Base-by-base conservation (phyloP, 2,329 filamentous ascomycete genomes). In the Hymenoscyphus repandus region DNA sequence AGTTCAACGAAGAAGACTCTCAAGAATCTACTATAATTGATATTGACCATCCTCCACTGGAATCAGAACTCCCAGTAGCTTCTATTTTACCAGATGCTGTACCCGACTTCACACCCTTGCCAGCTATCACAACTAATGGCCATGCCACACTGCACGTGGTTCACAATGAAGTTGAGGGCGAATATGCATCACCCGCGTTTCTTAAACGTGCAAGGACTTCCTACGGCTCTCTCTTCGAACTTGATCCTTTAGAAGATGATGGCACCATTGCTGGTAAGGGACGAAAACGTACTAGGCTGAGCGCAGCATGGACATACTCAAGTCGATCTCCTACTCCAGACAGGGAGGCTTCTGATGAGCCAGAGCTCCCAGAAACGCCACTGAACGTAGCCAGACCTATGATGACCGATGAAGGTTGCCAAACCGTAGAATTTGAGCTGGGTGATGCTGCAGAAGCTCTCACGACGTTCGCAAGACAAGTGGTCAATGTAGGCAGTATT, bases 111-210 rank as follows among this genome's bases (percentile, higher is more conserved):
- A 17, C 59, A 63, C 51, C 52, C 50, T 40, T 53, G 45, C 45
- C 44, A 39, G 40, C 45, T 15, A 53, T 33, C 60, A 59, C 13
- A 49, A 61, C 40, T 63, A 54, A 51, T 32, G 32, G 38, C 9
- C 56, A 61, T 13, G 55, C 59, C 15, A 73, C 72, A 43, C 67
- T 69, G 51, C 53, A 58, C 5, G 66, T 65, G 17, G 54, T 67
- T 17, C 62, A 63, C 2, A 58, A 71, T 41, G 72, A 72, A 7
- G 61, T 71, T 40, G 70, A 74, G 22, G 56, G 59, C 15, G 79
- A 85, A 58, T 93, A 83, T 71, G 74, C 79, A 4, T 95, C 90
- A 2, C 90, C 90, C 0, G 88, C 88, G 0, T 95, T 95, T 59
- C 70, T 89, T 17, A 91, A 87, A 66, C 77, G 85, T 47, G 77